These are phyloP conservation scores for Penicillium paradoxum DNA, from an alignment of 495 filamentous ascomycete species.

Conservation along the genomic window DNA sequence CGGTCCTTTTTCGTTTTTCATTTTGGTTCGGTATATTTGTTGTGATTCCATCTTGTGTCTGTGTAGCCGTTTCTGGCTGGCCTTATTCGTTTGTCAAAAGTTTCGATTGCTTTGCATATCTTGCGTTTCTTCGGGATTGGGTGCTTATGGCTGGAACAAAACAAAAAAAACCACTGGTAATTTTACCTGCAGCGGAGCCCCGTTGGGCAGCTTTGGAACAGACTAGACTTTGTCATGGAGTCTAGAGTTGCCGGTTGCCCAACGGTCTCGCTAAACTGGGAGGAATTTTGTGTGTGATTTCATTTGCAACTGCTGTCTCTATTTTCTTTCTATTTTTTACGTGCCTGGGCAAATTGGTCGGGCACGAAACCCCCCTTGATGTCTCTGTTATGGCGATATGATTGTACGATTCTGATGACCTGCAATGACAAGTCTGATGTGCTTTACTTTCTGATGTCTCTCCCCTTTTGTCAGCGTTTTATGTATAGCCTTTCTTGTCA, in stretches of 20 bases:
- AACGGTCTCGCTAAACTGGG: constrained; percentile 13
- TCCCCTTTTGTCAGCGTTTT: constrained; percentile 16
- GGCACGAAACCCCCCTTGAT: constrained; percentile 10
- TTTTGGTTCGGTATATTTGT: constrained; percentile 1
- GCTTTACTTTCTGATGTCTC: constrained; percentile 19
- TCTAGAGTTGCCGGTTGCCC: not conserved
- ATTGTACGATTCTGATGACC: constrained; percentile 49
- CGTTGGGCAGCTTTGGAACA: not conserved
- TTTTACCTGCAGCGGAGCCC: constrained; percentile 1
- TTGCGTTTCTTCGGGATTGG: constrained; percentile 14
- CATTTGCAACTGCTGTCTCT: constrained; percentile 22
- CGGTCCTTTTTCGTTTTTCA: not conserved
- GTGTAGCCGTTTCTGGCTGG: constrained; percentile 8
- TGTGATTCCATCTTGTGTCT: constrained; percentile 7
- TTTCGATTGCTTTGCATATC: constrained; percentile 11
- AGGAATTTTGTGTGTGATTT: constrained; percentile 24
- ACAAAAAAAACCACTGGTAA: constrained; percentile 5
- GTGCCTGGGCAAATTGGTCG: constrained; percentile 19
- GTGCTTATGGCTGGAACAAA: constrained; percentile 14
- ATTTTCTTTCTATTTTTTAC: constrained; percentile 1
- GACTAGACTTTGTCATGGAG: not conserved
- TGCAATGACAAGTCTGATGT: constrained; percentile 39
- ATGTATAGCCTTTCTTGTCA: constrained; percentile 18
- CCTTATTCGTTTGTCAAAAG: constrained; percentile 16
- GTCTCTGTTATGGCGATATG: constrained; percentile 38